These are phyloP conservation scores for Apiospora rasikravindrae DNA, from an alignment of 2,329 filamentous ascomycete species.

Conservation along the genomic window DNA sequence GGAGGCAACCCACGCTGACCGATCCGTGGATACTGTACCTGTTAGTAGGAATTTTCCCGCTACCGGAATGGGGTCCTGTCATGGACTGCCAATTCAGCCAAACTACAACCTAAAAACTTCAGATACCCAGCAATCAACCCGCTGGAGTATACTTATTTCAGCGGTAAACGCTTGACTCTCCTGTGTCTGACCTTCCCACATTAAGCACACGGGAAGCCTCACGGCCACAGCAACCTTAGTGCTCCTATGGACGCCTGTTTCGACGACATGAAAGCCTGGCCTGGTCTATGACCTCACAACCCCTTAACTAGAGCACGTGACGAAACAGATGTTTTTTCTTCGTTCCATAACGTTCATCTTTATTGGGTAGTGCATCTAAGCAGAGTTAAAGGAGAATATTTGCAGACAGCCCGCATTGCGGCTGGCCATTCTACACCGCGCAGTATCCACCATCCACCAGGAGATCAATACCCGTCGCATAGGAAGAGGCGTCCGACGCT, in stretches of 20 bases:
- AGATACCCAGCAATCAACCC: background rate
- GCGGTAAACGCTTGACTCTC: background rate
- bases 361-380: background rate
- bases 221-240: conserved; percentile 1
- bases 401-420: background rate
- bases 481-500: conserved; percentile 81
- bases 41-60: conserved; percentile 1
- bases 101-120: conserved; percentile 15
- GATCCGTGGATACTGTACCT: conserved; percentile 2
- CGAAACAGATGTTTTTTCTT: background rate
- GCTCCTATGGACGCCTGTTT: background rate
- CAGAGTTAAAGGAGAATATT: background rate
- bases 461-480: conserved; percentile 77
- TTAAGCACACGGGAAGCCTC: conserved; percentile 9
- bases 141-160: background rate
- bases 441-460: conserved; percentile 78
- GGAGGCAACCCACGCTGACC: conserved; percentile 13
- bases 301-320: conserved; percentile 8
- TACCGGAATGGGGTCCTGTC: conserved; percentile 3
- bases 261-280: background rate
- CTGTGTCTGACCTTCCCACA: background rate
- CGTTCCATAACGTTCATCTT: background rate
- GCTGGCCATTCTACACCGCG: conserved; percentile 46
- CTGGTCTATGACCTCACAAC: conserved; percentile 3
- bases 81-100: conserved; percentile 16